phyloP scores from a whole-genome alignment of 305 asterid genomes.

The Plantago rigida region DNA sequence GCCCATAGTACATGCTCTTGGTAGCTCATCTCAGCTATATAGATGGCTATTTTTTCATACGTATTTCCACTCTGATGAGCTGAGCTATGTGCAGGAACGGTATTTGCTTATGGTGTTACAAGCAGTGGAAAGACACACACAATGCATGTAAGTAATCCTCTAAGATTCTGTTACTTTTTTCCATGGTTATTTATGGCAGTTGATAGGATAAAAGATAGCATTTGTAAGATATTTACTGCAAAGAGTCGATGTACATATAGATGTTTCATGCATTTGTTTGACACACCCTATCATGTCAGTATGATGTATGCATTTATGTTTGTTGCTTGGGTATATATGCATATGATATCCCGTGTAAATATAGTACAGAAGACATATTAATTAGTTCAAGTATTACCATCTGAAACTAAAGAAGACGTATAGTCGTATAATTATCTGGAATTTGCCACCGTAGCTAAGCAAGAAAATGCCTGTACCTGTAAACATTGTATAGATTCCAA shows the following conservation, averaged over 20 bases:
- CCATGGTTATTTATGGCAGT: background rate
- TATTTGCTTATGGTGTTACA: slow-evolving; percentile 98
- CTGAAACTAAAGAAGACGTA: slow-evolving; percentile 6
- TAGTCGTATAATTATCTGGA: background rate
- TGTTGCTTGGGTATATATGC: background rate
- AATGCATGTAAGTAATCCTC: slow-evolving; percentile 75
- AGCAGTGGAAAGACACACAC: slow-evolving; percentile 99
- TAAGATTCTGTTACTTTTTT: background rate
- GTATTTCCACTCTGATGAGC: slow-evolving; percentile 23
- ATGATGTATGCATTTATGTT: slow-evolving; percentile 6
- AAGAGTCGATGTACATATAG: background rate
- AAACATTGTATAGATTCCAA: slow-evolving; percentile 1
- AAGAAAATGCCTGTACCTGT: slow-evolving; percentile 19
- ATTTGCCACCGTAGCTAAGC: background rate
- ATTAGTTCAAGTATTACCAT: slow-evolving; percentile 22
- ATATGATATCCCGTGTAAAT: background rate
- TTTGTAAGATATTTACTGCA: background rate
- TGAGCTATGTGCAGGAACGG: slow-evolving; percentile 69
- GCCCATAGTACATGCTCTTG: slow-evolving; percentile 1
- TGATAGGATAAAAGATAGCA: background rate
- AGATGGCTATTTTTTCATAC: slow-evolving; percentile 4
- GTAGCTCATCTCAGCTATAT: slow-evolving; percentile 8
- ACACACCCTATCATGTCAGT: slow-evolving; percentile 11
- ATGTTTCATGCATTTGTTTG: slow-evolving; percentile 6
- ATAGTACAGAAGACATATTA: slow-evolving; percentile 2